Conservation (phyloP, 495 filamentous ascomycete species). For the Neurospora africana region DNA sequence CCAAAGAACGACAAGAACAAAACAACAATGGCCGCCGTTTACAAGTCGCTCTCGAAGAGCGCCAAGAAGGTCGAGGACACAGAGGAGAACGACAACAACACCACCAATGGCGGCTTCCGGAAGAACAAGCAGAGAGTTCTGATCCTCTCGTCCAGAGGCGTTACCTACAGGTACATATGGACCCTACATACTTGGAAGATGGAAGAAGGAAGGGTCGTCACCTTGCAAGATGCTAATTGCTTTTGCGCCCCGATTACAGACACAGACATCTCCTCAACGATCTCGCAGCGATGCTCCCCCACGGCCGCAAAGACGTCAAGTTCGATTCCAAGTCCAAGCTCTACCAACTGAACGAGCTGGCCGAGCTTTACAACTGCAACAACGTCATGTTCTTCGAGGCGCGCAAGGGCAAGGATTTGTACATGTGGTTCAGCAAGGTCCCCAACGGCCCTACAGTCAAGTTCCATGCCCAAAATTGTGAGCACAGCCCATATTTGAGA, state of each 20-base stretch:
- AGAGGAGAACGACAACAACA: constrained; percentile 22
- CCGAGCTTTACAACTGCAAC: constrained; percentile 98
- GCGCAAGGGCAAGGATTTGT: constrained; percentile 86
- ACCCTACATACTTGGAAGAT: background rate
- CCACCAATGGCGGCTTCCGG: constrained; percentile 32
- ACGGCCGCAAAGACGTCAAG: constrained; percentile 89
- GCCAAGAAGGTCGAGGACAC: constrained; percentile 27
- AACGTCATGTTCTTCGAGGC: constrained; percentile 96
- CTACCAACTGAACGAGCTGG: constrained; percentile 87
- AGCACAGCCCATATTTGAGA: background rate
- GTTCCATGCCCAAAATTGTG: constrained; percentile 61
- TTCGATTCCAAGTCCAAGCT: constrained; percentile 93
- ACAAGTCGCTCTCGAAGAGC: constrained; percentile 77
- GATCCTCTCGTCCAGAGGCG: constrained; percentile 79
- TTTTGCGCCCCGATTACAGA: constrained; percentile 28
- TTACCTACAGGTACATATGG: constrained; percentile 65
- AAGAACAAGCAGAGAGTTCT: constrained; percentile 70
- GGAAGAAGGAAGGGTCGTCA: background rate
- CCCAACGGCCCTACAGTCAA: constrained; percentile 95
- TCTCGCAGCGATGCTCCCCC: constrained; percentile 77
- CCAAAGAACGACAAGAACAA: background rate
- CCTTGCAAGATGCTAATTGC: background rate
- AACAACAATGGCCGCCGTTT: constrained; percentile 76
- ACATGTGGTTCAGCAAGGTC: constrained; percentile 85
- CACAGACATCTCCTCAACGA: constrained; percentile 92